A percentile compares a stretch with the other conserved stretches of the same genome.
These are phyloP conservation scores for Globisporangium okanoganense DNA, from an alignment of 352 stramenopile species.

Conservation along the genomic window DNA sequence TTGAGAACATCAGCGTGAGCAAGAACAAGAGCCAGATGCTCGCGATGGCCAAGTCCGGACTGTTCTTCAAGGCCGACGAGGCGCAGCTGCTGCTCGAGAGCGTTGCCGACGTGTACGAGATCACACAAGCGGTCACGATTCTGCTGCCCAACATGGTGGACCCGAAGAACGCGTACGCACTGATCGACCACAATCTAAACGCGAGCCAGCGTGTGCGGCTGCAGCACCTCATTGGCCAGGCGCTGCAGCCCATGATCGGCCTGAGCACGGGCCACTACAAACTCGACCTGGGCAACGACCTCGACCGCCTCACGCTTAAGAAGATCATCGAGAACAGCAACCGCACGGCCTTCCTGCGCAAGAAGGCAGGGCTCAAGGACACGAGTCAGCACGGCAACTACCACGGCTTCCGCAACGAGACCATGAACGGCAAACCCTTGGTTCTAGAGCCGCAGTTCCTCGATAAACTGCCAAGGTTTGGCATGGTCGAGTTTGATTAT, in stretches of 20 bases:
- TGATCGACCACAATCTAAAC: slow-evolving; percentile 69
- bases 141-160: slow-evolving; percentile 78
- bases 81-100: slow-evolving; percentile 65
- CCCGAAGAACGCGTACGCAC: slow-evolving; percentile 43
- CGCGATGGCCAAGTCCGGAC: slow-evolving; percentile 68
- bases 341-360: slow-evolving; percentile 67
- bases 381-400: slow-evolving; percentile 72
- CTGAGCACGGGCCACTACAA: slow-evolving; percentile 62
- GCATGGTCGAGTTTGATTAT: slow-evolving; percentile 75
- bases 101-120: slow-evolving; percentile 60
- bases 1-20: slow-evolving; percentile 70
- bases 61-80: slow-evolving; percentile 63
- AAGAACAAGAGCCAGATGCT: slow-evolving; percentile 84
- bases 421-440: slow-evolving; percentile 59
- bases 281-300: slow-evolving; percentile 57
- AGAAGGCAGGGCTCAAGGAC: slow-evolving; percentile 60
- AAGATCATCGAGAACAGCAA: slow-evolving; percentile 80
- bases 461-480: slow-evolving; percentile 64
- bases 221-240: slow-evolving; percentile 61
- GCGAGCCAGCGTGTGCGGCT: slow-evolving; percentile 42
- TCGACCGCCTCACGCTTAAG: slow-evolving; percentile 63
- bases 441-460: slow-evolving; percentile 52
- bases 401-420: slow-evolving; percentile 77
- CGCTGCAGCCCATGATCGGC: slow-evolving; percentile 60
- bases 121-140: slow-evolving; percentile 55